Conservation (phyloP, 768 basidiomycete genomes). For the Boletus barrowsii region DNA sequence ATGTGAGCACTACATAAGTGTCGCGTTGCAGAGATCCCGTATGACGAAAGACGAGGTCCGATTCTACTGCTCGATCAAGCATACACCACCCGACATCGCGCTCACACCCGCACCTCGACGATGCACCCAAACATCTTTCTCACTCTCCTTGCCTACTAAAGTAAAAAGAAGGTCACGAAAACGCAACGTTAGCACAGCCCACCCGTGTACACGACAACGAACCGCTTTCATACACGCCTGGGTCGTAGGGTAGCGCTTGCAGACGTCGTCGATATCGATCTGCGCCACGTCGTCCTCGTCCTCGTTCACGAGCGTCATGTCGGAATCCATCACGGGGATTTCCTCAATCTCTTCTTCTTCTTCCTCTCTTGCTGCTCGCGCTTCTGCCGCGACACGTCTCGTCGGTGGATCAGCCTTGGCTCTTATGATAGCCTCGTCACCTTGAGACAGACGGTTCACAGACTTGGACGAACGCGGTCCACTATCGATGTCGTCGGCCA, state of each 20-base stretch:
- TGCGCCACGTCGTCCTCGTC: slow-evolving; percentile 11
- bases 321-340: slow-evolving; percentile 19
- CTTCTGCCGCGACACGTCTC: not conserved
- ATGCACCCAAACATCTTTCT: slow-evolving; percentile 9
- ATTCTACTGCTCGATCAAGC: no score
- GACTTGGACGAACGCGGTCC: not conserved
- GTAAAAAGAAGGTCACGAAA: no score
- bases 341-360: slow-evolving; percentile 2
- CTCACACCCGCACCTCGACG: slow-evolving; percentile 16
- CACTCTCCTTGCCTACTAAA: slow-evolving; percentile 14
- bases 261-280: slow-evolving; percentile 20
- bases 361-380: not conserved
- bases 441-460: not conserved
- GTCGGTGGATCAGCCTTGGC: not conserved
- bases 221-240: slow-evolving; percentile 25
- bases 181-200: not conserved
- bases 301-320: slow-evolving; percentile 29
- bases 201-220: not conserved
- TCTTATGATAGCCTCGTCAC: not conserved
- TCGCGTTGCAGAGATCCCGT: no score
- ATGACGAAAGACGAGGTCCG: no score
- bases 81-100: not conserved
- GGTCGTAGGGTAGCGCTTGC: slow-evolving; percentile 15
- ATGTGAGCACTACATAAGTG: no score
- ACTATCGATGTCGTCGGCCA: not conserved